phyloP scores from a whole-genome alignment of 1,284 basidiomycete genomes.

The Takashimella koratensis region DNA sequence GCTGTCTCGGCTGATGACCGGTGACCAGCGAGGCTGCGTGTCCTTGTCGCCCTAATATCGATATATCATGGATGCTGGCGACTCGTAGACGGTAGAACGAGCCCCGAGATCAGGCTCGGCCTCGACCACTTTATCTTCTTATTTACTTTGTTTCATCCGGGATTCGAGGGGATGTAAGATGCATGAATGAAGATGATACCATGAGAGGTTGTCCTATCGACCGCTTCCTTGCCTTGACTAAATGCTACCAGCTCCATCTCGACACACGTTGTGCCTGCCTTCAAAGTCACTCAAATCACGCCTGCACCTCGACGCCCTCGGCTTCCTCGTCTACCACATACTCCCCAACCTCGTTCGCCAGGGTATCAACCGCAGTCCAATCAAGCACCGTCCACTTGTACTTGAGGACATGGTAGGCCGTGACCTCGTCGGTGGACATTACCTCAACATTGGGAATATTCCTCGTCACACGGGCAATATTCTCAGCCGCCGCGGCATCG shows the following conservation, averaged over 20 bases:
- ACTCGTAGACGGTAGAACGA: too few species aligned
- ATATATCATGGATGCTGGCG: not conserved
- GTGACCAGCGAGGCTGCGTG: too few species aligned
- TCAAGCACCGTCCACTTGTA: slow-evolving; percentile 55
- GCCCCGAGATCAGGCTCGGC: too few species aligned
- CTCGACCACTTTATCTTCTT: too few species aligned
- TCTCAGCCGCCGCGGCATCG: slow-evolving; percentile 16
- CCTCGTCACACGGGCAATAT: slow-evolving; percentile 22
- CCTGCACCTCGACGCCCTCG: not conserved
- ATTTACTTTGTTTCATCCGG: too few species aligned
- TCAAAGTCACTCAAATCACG: not conserved
- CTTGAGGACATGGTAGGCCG: slow-evolving; percentile 71
- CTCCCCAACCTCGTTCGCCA: slow-evolving; percentile 48
- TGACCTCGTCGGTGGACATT: slow-evolving; percentile 61
- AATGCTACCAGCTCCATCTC: not conserved
- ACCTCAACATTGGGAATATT: slow-evolving; percentile 61
- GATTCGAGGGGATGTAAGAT: too few species aligned
- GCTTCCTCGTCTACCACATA: slow-evolving; percentile 51
- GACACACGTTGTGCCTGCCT: not conserved
- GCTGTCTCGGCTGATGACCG: not conserved
- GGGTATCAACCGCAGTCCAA: slow-evolving; percentile 49
- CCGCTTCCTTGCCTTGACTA: too few species aligned
- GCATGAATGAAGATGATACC: too few species aligned
- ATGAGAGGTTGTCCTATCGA: too few species aligned
- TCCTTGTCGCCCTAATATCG: not conserved